Evolutionary conservation across 2,329 filamentous ascomycete species (phyloP), one percentile per base, ranked within the genome.

Genomic region (Colletotrichum nymphaeae): DNA sequence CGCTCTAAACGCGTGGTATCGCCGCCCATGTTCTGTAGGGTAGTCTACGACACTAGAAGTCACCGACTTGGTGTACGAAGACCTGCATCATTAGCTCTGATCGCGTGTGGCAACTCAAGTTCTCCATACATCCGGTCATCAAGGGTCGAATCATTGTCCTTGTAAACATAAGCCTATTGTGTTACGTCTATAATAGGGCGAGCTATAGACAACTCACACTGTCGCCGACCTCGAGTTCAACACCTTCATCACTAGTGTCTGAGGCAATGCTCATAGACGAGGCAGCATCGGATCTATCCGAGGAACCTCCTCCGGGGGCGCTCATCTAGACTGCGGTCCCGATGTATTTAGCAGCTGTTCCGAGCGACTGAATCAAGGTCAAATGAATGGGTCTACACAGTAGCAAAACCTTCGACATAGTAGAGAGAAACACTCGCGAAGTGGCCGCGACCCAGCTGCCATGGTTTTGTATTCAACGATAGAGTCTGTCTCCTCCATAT

Each of bases 1-100:
- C 2, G 63, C 53, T n/a, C 68, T 64, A 32, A 72, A 76, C 1
- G 59, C 70, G 14, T 76, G 75, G 22, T 74, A 75, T 8, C 69
- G 68, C 0, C 73, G 69, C 1, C 69, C 69, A 26, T 75, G 63
- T 11, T 74, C 63, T 42, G 37, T 37, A 16, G 65, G 68, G 26
- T 74, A 74, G 7, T 68, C 46, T 6, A 63, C 35, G 9, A 65
- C 60, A 42, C 68, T 72, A 14, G 72, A 74, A 2, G 53, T 58
- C n/a, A 72, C 26, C 2, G 72, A 72, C 3, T 53, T 53, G 30
- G 67, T 66, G 53, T 70, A 70, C 22, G 52, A 26, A 6, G 67
- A 70, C 19, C 67, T 70, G 19, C 4, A 4, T 14, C 49, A 12
- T 69, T 32, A 69, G 66, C 24, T 12, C 3, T 11, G 24, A 5